A percentile compares a stretch with the other conserved stretches of the same genome.
These are phyloP conservation scores for Ochetophila trinervis DNA, from an alignment of 306 rosid species.

Conservation along the genomic window DNA sequence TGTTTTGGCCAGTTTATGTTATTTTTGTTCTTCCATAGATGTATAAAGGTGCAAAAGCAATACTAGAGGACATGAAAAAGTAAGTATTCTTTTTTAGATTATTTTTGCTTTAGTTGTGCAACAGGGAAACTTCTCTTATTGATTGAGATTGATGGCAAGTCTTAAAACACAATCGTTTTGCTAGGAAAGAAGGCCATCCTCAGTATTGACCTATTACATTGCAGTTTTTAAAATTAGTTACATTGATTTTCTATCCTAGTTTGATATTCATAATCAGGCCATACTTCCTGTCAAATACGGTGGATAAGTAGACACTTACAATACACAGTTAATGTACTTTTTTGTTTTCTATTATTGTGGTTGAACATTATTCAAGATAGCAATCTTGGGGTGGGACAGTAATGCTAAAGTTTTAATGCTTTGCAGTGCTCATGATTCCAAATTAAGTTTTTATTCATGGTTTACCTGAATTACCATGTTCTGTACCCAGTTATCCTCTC, in stretches of 20 bases:
- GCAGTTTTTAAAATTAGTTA: too few relatives aligned
- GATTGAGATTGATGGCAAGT: background rate
- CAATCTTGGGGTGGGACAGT: background rate
- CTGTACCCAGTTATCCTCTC: slow-evolving; percentile 76
- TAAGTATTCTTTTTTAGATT: slow-evolving; percentile 23
- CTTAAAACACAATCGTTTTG: background rate
- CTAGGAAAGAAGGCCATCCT: background rate
- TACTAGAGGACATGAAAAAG: slow-evolving; percentile 79
- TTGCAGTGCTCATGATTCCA: slow-evolving; percentile 18
- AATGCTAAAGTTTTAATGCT: background rate
- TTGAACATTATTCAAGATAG: background rate
- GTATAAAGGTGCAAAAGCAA: slow-evolving; percentile 78
- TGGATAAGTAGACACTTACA: too few relatives aligned
- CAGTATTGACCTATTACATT: background rate
- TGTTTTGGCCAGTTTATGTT: slow-evolving; percentile 5
- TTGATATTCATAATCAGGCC: too few relatives aligned
- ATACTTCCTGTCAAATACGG: too few relatives aligned
- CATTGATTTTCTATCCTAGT: too few relatives aligned
- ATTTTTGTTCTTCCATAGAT: slow-evolving; percentile 51
- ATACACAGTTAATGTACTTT: too few relatives aligned
- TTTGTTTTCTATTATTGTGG: background rate
- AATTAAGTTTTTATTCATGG: slow-evolving; percentile 16
- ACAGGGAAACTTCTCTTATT: background rate
- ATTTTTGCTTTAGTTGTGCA: background rate
- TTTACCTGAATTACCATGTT: slow-evolving; percentile 28